Base-by-base conservation (phyloP, 179 eudicot species). In the Camellia oleifera region DNA sequence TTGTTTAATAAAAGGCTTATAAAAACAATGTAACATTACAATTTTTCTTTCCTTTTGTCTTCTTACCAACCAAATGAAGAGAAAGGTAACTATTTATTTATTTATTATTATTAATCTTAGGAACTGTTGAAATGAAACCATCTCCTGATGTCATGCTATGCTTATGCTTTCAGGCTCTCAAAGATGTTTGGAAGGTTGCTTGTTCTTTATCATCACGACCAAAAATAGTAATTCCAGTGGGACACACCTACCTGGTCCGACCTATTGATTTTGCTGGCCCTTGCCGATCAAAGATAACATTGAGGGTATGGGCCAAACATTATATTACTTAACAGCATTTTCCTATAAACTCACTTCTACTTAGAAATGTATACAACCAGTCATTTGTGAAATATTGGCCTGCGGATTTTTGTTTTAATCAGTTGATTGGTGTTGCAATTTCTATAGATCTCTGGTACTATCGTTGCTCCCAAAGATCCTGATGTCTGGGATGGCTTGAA, bases 401-500 rank as follows among this genome's bases (percentile, higher is more conserved):
- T 4, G 40, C 42, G 1, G 45, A 18, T 54, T 17, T 17, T 40
- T 8, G 0, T 9, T 12, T 44, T 17, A 48, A 15, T 17, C 23
- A 7, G 15, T 60, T 9, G 40, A 71, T 74, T 82, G 52, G 44
- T 64, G 77, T 44, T 88, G 56, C 69, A 52, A 76, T 75, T 66
- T 79, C 54, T 71, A 60, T 78, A 96, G 99, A 85, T 96, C 46
- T 78, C 80, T 44, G 99, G 98, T 78, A 80, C 81, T 32, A 86
- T 96, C 75, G 63, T 91, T 81, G 98, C 98, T 68, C 98, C 99
- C 7, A 77, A 83, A 82, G 91, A 89, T 85, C 98, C 99, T 79
- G 83, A 77, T 50, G 82, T 70, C 14, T 96, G 99, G 99, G 69
- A 76, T 80, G 92, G 93, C 85, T 82, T 83, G 61, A 80, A 94